Conservation (phyloP, 2,329 filamentous ascomycete genomes). For the Verticillium zaregamsianum region DNA sequence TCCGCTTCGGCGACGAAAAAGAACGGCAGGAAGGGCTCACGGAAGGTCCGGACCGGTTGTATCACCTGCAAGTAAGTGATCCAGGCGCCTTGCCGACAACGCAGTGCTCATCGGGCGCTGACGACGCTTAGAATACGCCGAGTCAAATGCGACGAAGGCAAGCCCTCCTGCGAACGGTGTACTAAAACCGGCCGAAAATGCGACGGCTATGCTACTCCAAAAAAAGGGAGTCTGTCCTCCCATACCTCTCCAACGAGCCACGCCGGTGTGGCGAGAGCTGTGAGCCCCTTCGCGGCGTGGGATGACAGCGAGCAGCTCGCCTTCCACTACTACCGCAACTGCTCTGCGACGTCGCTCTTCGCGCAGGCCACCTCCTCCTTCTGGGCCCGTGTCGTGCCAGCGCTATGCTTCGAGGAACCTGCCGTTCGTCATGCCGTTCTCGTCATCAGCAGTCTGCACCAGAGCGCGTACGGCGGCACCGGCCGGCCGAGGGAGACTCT, state of each 20-base stretch:
- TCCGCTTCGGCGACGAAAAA: neutral
- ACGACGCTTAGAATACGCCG: conserved; percentile 40
- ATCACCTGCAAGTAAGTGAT: conserved; percentile 45
- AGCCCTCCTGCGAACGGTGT: conserved; percentile 48
- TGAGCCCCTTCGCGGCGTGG: conserved; percentile 5
- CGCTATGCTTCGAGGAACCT: conserved; percentile 38
- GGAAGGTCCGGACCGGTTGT: conserved; percentile 46
- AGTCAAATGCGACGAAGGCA: conserved; percentile 54
- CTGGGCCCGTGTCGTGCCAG: conserved; percentile 40
- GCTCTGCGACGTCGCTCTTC: conserved; percentile 31
- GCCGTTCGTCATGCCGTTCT: conserved; percentile 45
- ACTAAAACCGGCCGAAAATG: conserved; percentile 51
- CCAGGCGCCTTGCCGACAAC: neutral
- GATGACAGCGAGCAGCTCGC: conserved; percentile 18
- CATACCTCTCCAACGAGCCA: neutral
- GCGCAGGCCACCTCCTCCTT: conserved; percentile 36
- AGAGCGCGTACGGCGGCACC: conserved; percentile 17
- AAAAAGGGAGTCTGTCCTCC: neutral
- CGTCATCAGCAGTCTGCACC: conserved; percentile 45
- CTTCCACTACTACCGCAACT: conserved; percentile 29
- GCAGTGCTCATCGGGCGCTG: neutral
- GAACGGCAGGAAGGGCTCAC: conserved; percentile 33
- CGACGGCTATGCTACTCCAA: conserved; percentile 43
- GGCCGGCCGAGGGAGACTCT: neutral
- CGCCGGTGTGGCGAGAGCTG: neutral